A percentile compares a stretch with the other conserved stretches of the same genome.
Evolutionary conservation across 805 yeast species (phyloP).

Genomic region (Candida maris): DNA sequence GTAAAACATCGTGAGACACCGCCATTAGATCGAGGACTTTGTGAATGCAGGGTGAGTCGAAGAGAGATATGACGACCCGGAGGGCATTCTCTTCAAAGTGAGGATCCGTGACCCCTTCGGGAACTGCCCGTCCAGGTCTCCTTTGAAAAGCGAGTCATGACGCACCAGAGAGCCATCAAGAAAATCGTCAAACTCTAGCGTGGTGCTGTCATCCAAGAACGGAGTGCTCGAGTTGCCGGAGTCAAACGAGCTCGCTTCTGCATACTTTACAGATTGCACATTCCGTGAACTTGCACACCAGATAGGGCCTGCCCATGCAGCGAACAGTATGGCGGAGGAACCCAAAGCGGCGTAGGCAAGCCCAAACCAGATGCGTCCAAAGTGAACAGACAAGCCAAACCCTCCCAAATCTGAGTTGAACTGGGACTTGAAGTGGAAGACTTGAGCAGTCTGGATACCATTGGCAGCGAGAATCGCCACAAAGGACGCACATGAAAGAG

Average conservation of each 20-base stretch:
- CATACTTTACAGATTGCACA: no score
- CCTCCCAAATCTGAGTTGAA: slow-evolving; percentile 34
- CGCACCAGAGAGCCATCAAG: neutral
- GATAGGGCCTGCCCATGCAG: slow-evolving; percentile 38
- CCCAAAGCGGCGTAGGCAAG: slow-evolving; percentile 38
- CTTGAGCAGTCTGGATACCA: slow-evolving; percentile 10
- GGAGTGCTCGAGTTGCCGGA: neutral
- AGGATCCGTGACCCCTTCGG: neutral
- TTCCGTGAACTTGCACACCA: slow-evolving; percentile 52
- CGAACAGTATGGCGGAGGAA: slow-evolving; percentile 12
- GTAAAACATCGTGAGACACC: no score
- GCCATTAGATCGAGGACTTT: no score
- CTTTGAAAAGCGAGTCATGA: neutral
- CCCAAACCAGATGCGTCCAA: slow-evolving; percentile 41
- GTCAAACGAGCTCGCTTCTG: no score
- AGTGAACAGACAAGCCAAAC: slow-evolving; percentile 44
- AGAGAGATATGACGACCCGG: neutral
- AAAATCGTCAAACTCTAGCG: neutral
- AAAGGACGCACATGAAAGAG: slow-evolving; percentile 34
- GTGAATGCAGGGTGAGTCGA: slow-evolving; percentile 1
- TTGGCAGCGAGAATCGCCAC: slow-evolving; percentile 32
- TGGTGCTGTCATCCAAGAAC: neutral
- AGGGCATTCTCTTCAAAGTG: neutral
- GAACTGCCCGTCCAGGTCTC: neutral
- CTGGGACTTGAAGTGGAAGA: slow-evolving; percentile 26